Evolutionary conservation across 371 early-diverging fungal genomes (phyloP).

Genomic region (Mucor racemosus): DNA sequence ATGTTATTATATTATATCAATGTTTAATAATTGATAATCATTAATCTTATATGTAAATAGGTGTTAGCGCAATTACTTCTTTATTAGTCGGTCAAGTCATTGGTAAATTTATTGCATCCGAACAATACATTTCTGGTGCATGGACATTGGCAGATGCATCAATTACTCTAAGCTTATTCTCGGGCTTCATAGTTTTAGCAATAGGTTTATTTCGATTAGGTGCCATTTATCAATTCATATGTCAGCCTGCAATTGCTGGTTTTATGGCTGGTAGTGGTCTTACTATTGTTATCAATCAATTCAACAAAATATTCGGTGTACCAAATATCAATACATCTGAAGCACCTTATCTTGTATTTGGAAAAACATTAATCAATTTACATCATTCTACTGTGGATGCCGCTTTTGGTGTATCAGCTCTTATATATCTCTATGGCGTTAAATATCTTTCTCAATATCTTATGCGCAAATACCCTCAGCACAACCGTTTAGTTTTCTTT

Average conservation of each 20-base stretch:
- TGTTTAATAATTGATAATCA: too few relatives aligned
- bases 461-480: conserved; percentile 40
- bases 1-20: conserved; percentile 3
- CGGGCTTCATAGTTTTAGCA: conserved; percentile 65
- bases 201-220: conserved; percentile 83
- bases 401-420: conserved; percentile 61
- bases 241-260: conserved; percentile 73
- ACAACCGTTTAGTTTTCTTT: conserved; percentile 46
- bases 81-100: conserved; percentile 72
- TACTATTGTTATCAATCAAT: conserved; percentile 80
- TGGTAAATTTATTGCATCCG: conserved; percentile 45
- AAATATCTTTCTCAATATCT: conserved; percentile 43
- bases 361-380: conserved; percentile 55
- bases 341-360: conserved; percentile 62
- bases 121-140: conserved; percentile 39
- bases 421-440: conserved; percentile 54
- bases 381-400: conserved; percentile 58
- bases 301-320: conserved; percentile 77
- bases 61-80: conserved; percentile 84
- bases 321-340: conserved; percentile 66
- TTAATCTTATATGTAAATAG: background rate
- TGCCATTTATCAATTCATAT: conserved; percentile 83
- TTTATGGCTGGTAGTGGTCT: conserved; percentile 80
- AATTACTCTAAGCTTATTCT: conserved; percentile 61
- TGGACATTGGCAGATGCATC: conserved; percentile 46